Evolutionary conservation across 345 rosid species (phyloP).

Genomic region (Linum trigynum): DNA sequence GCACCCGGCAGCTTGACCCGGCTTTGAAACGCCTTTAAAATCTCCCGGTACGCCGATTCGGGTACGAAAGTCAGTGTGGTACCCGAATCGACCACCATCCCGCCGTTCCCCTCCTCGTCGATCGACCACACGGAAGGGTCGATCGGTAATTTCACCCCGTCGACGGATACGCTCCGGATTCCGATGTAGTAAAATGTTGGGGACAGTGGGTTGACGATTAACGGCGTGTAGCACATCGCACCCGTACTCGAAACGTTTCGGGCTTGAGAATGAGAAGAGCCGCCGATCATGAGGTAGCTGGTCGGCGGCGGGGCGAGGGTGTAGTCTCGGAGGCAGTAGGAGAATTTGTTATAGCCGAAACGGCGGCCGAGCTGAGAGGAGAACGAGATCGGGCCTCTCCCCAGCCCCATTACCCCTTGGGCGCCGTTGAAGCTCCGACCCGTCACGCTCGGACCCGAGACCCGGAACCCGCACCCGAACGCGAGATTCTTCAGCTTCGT

Average conservation of each 20-base stretch:
- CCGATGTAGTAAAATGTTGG: slow-evolving; percentile 72
- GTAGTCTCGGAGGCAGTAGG: slow-evolving; percentile 77
- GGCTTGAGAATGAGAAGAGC: neutral
- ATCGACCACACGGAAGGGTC: slow-evolving; percentile 67
- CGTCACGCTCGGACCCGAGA: slow-evolving; percentile 57
- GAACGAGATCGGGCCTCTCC: slow-evolving; percentile 70
- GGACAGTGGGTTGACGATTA: slow-evolving; percentile 42
- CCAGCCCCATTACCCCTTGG: slow-evolving; percentile 88
- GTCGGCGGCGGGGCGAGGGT: slow-evolving; percentile 76
- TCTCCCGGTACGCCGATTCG: slow-evolving; percentile 41
- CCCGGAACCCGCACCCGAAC: slow-evolving; percentile 78
- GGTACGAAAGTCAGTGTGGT: slow-evolving; percentile 56
- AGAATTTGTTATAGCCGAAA: slow-evolving; percentile 60
- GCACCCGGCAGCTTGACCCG: slow-evolving; percentile 39
- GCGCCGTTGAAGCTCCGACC: slow-evolving; percentile 66
- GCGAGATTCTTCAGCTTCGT: slow-evolving; percentile 32
- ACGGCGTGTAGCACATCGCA: slow-evolving; percentile 45
- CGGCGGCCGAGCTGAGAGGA: slow-evolving; percentile 73
- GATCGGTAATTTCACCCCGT: slow-evolving; percentile 39
- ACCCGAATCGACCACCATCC: slow-evolving; percentile 77
- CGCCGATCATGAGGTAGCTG: slow-evolving; percentile 64
- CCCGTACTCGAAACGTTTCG: slow-evolving; percentile 9
- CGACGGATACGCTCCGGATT: slow-evolving; percentile 36
- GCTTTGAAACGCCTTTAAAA: slow-evolving; percentile 37
- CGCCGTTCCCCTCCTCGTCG: slow-evolving; percentile 65